phyloP scores from a whole-genome alignment of 2,329 filamentous ascomycete genomes.

The Fusarium pseudonygamai region DNA sequence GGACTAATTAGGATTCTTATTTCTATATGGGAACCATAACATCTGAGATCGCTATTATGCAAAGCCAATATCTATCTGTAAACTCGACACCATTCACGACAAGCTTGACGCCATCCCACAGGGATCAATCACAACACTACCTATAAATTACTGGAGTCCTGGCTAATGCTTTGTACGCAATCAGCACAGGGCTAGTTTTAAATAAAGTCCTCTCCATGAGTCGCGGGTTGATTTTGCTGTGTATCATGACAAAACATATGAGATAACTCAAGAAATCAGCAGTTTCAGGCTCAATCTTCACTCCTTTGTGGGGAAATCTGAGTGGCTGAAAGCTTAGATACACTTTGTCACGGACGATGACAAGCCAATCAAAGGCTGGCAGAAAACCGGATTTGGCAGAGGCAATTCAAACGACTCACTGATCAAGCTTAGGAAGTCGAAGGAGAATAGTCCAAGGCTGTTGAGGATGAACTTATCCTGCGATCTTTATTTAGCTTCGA shows the following conservation, averaged over 20 bases:
- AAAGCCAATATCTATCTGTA: not conserved
- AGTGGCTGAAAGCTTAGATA: not conserved
- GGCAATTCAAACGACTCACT: not conserved
- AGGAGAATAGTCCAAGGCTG: not conserved
- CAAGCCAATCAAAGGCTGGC: not conserved
- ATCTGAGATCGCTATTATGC: not conserved
- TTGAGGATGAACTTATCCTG: not conserved
- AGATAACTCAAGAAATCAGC: not conserved
- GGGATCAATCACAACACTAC: not conserved
- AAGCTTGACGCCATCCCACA: not conserved
- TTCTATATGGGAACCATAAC: not conserved
- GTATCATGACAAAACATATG: not conserved
- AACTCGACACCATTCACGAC: not conserved
- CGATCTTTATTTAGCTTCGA: not conserved
- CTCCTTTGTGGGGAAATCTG: not conserved
- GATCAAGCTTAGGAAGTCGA: not conserved
- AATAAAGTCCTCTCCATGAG: not conserved
- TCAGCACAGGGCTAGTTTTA: not conserved
- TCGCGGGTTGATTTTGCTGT: too few relatives aligned
- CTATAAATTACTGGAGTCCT: not conserved
- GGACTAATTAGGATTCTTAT: not conserved
- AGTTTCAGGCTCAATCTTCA: not conserved
- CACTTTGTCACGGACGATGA: not conserved
- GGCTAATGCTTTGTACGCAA: not conserved
- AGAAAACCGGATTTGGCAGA: not conserved